phyloP scores from a whole-genome alignment of 1,284 basidiomycete species.

The Austropuccinia psidii region DNA sequence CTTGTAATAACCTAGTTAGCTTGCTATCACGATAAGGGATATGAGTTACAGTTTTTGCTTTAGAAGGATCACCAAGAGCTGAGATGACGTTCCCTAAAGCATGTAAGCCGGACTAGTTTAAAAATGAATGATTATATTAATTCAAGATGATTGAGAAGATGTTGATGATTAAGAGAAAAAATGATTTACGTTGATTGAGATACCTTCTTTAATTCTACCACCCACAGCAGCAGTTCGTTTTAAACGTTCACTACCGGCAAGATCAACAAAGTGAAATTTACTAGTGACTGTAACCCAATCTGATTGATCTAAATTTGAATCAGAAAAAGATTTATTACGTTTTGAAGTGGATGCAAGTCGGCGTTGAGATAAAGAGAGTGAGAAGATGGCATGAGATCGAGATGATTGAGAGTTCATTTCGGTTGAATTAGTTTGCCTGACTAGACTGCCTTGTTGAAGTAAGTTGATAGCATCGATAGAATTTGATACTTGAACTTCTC shows the following conservation, averaged over 20 bases:
- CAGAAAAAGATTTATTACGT: slow-evolving; percentile 34
- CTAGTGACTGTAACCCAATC: slow-evolving; percentile 84
- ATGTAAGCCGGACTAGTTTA: slow-evolving; percentile 69
- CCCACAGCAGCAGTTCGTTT: slow-evolving; percentile 88
- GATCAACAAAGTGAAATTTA: slow-evolving; percentile 97
- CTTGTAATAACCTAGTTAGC: slow-evolving; percentile 83
- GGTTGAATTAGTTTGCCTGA: slow-evolving; percentile 90
- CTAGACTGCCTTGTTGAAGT: slow-evolving; percentile 73
- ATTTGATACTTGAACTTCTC: slow-evolving; percentile 76
- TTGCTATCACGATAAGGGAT: slow-evolving; percentile 97
- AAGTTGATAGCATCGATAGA: slow-evolving; percentile 82
- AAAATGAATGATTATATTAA: not conserved
- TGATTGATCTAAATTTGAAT: slow-evolving; percentile 55
- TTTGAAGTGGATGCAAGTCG: slow-evolving; percentile 39
- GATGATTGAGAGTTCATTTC: slow-evolving; percentile 99
- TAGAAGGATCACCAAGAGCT: slow-evolving; percentile 84
- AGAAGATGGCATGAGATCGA: slow-evolving; percentile 97
- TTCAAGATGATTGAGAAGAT: not conserved
- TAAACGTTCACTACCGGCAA: slow-evolving; percentile 90
- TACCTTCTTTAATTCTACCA: slow-evolving; percentile 89
- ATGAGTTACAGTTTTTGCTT: slow-evolving; percentile 55
- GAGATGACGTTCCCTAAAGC: slow-evolving; percentile 98
- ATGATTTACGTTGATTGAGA: slow-evolving; percentile 48
- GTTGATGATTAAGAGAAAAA: not conserved
- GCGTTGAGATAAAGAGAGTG: slow-evolving; percentile 76